Evolutionary conservation across 1,284 basidiomycete genomes (phyloP).

Genomic region (Volvariella volvacea): DNA sequence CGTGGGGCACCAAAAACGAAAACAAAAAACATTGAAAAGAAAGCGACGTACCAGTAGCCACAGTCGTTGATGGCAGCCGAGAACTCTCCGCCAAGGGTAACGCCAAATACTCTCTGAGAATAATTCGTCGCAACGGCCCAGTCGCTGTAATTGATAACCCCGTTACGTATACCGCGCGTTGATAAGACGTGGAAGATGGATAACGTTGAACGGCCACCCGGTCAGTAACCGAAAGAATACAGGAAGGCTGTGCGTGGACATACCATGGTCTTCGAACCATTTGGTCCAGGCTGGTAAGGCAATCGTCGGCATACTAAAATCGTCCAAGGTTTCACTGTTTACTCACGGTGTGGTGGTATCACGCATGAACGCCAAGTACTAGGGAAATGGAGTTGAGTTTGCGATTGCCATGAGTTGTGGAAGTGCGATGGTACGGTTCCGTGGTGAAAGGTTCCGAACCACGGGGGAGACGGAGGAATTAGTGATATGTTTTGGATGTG

Average conservation of each 20-base stretch:
- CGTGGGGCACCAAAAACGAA: too few species aligned
- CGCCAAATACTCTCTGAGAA: slow-evolving; percentile 52
- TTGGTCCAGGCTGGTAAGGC: slow-evolving; percentile 22
- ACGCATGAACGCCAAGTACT: slow-evolving; percentile 37
- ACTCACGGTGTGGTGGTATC: slow-evolving; percentile 27
- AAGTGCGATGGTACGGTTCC: not conserved
- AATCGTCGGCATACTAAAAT: slow-evolving; percentile 2
- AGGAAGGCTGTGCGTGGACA: slow-evolving; percentile 6
- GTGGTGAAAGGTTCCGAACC: slow-evolving; percentile 26
- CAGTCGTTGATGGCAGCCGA: slow-evolving; percentile 63
- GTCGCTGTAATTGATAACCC: slow-evolving; percentile 17
- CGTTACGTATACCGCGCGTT: too few species aligned
- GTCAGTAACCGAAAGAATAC: too few species aligned
- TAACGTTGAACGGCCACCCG: not conserved
- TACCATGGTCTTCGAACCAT: slow-evolving; percentile 47
- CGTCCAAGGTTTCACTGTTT: not conserved
- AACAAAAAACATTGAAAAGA: slow-evolving; percentile 8
- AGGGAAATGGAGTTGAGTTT: slow-evolving; percentile 27
- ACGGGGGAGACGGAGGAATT: slow-evolving; percentile 3
- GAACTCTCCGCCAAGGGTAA: slow-evolving; percentile 68
- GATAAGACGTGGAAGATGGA: too few species aligned
- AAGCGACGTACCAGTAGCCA: slow-evolving; percentile 33
- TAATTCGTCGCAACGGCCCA: slow-evolving; percentile 43
- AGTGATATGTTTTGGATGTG: too few species aligned
- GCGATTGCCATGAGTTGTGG: not conserved